phyloP scores from a whole-genome alignment of 345 rosid genomes.

The Gossypium rotundifolium region DNA sequence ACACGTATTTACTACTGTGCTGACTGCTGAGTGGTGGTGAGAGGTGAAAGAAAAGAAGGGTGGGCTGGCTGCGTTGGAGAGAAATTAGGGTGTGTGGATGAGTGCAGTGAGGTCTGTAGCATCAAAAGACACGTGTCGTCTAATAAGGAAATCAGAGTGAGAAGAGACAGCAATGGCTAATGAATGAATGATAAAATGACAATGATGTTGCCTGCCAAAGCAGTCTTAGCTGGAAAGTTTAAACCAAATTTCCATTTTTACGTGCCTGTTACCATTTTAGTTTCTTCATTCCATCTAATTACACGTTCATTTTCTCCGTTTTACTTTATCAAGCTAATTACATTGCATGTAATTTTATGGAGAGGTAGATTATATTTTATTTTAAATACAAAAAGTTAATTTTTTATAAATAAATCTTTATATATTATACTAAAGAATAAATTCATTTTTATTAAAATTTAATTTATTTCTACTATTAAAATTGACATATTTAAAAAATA shows the following conservation, averaged over 20 bases:
- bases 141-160: neutral
- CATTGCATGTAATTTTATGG: too few relatives aligned
- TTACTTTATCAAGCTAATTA: too few relatives aligned
- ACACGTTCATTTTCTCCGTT: too few relatives aligned
- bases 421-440: too few relatives aligned
- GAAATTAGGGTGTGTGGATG: neutral
- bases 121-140: neutral
- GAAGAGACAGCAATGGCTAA: neutral
- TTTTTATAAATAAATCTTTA: too few relatives aligned
- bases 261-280: too few relatives aligned
- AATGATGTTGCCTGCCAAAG: slow-evolving; percentile 30
- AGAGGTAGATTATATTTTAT: too few relatives aligned
- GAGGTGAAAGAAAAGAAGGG: neutral
- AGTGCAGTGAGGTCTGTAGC: neutral
- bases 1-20: neutral
- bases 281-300: too few relatives aligned
- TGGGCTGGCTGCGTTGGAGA: neutral
- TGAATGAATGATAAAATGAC: slow-evolving; percentile 7
- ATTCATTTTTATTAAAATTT: too few relatives aligned
- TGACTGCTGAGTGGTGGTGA: neutral
- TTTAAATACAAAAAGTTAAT: too few relatives aligned
- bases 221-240: slow-evolving; percentile 23
- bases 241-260: neutral
- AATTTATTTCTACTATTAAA: too few relatives aligned
- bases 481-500: too few relatives aligned